Evolutionary conservation across 169 alveolate genomes (phyloP).

Genomic region (Theileria sp.): DNA sequence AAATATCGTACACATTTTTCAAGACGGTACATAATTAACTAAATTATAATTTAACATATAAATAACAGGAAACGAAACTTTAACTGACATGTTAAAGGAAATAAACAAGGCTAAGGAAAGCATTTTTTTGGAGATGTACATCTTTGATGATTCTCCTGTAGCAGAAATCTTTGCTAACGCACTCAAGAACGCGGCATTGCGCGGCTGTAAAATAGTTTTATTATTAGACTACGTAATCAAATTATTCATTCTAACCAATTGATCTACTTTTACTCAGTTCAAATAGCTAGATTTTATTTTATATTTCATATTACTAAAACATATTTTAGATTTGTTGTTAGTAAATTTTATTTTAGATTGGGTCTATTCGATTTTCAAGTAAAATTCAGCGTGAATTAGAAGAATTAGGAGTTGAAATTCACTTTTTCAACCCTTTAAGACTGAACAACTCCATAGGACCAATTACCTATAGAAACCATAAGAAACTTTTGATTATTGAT

Average conservation of each 20-base stretch:
- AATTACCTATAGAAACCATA: slow-evolving; percentile 77
- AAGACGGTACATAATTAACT: slow-evolving; percentile 30
- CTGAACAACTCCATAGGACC: slow-evolving; percentile 58
- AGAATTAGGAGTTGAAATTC: slow-evolving; percentile 45
- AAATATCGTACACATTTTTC: slow-evolving; percentile 42
- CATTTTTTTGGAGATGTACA: slow-evolving; percentile 82
- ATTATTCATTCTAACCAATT: slow-evolving; percentile 36
- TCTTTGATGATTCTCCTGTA: slow-evolving; percentile 78
- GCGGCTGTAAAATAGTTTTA: slow-evolving; percentile 82
- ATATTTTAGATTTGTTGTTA: neutral
- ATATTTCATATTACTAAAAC: neutral
- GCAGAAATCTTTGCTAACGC: slow-evolving; percentile 72
- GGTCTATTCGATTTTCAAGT: slow-evolving; percentile 47
- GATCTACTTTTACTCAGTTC: slow-evolving; percentile 61
- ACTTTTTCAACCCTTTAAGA: slow-evolving; percentile 48
- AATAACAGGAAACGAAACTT: slow-evolving; percentile 32
- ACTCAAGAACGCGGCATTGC: slow-evolving; percentile 75
- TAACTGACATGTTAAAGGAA: slow-evolving; percentile 38
- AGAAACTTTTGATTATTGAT: slow-evolving; percentile 74
- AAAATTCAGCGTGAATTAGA: slow-evolving; percentile 32
- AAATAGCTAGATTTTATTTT: neutral
- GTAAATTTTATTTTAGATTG: slow-evolving; percentile 19
- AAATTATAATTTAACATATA: neutral
- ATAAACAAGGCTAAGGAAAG: slow-evolving; percentile 73
- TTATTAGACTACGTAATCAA: slow-evolving; percentile 69